These are phyloP conservation scores for Acanthamoeba royreba DNA, from an alignment of 208 protist species.

Conservation along the genomic window DNA sequence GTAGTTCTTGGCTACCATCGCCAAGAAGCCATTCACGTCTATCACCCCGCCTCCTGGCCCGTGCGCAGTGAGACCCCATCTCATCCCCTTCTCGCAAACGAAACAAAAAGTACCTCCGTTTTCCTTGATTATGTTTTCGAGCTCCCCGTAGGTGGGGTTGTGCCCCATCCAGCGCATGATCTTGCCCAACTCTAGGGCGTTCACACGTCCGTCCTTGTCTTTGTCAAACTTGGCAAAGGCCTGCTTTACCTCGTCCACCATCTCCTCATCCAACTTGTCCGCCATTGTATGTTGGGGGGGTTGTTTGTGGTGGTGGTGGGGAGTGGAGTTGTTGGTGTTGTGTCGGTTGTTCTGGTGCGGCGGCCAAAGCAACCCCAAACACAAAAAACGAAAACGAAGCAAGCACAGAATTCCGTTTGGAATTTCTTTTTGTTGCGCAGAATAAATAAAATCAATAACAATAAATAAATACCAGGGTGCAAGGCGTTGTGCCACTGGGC, in stretches of 20 bases:
- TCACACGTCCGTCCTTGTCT: conserved; percentile 23
- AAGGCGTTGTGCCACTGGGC: too few species aligned
- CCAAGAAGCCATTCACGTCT: neutral
- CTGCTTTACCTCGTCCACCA: conserved; percentile 6
- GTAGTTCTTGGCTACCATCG: conserved; percentile 74
- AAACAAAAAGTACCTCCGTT: conserved; percentile 67
- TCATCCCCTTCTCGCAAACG: conserved; percentile 55
- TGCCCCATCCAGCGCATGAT: conserved; percentile 9
- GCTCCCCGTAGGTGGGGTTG: conserved; percentile 69
- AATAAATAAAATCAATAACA: too few species aligned
- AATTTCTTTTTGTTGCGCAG: too few species aligned
- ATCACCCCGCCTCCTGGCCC: neutral
- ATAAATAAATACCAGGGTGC: too few species aligned
- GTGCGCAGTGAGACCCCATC: neutral
- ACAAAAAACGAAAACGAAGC: too few species aligned
- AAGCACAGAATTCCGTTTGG: too few species aligned
- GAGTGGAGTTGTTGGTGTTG: too few species aligned
- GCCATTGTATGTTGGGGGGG: neutral
- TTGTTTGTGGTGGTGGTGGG: neutral
- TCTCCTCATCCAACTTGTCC: conserved; percentile 9
- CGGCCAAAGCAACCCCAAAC: too few species aligned
- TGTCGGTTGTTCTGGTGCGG: too few species aligned
- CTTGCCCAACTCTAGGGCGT: neutral
- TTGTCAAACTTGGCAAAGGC: conserved; percentile 7
- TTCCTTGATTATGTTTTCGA: conserved; percentile 93